phyloP scores from a whole-genome alignment of 805 yeast species.

The Yamadazyma paraphyllophila region DNA sequence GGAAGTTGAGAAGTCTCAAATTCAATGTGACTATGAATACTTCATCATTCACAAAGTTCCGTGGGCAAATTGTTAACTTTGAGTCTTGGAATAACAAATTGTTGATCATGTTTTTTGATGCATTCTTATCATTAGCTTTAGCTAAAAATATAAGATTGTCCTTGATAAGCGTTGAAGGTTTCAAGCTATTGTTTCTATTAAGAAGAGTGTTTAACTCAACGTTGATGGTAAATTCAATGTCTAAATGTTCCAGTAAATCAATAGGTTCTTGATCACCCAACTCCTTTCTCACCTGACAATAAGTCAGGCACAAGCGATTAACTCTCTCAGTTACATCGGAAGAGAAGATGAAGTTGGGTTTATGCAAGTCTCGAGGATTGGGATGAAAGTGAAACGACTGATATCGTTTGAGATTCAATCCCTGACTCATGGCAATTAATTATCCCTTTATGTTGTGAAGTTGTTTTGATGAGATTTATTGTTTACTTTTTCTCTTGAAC shows the following conservation, averaged over 20 bases:
- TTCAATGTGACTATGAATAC: constrained; percentile 32
- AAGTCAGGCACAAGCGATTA: constrained; percentile 3
- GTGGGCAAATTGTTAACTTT: constrained; percentile 7
- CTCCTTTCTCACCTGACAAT: constrained; percentile 4
- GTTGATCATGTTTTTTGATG: constrained; percentile 3
- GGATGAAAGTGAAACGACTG: constrained; percentile 14
- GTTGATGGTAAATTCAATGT: constrained; percentile 24
- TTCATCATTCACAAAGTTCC: constrained; percentile 19
- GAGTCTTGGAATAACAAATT: constrained; percentile 4
- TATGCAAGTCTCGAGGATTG: constrained; percentile 25
- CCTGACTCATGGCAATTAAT: constrained; percentile 11
- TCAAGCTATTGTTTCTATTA: constrained; percentile 25
- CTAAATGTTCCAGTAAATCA: constrained; percentile 9
- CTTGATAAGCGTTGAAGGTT: constrained; percentile 33
- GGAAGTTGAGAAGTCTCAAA: constrained; percentile 23
- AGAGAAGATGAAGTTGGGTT: constrained; percentile 38
- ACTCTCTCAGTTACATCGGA: constrained; percentile 33
- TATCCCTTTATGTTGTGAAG: not conserved
- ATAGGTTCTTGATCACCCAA: constrained; percentile 8
- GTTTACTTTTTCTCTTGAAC: constrained; percentile 6
- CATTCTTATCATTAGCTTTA: constrained; percentile 14
- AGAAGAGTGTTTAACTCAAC: constrained; percentile 37
- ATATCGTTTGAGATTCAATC: constrained; percentile 14
- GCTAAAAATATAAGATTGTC: constrained; percentile 36
- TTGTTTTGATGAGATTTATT: not conserved